Evolutionary conservation across 73 alveolate species (phyloP), one percentile per base, ranked within the genome.

Genomic region (Paramecium caudatum): DNA sequence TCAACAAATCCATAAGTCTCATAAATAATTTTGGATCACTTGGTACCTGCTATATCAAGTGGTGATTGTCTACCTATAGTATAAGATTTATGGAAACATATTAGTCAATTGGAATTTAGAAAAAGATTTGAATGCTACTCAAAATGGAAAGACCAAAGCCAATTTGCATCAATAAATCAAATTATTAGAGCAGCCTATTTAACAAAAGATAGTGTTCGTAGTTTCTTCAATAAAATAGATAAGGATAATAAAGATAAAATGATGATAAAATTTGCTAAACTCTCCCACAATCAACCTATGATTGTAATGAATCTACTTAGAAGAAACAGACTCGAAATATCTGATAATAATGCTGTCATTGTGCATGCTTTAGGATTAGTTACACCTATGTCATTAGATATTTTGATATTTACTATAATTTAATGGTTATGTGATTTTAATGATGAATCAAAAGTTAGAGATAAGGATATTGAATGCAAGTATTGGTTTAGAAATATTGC

Each of bases 211-310:
- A 61, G 43, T 17, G 9, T 74, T 19, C 36, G 88, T 34, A 37
- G 45, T 16, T 37, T 74, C 30, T 74, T 74, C 19, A 69, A 74
- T 41, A 41, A 41, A 21, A 74, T 74, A 16, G 86, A 69, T 69
- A 69, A 69, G 25, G 86, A 74, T 39, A 74, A 74, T 23, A 74
- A 74, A 43, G 88, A 41, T 74, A 74, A 21, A 45, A 41, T 74
- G 88, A 74, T 41, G 88, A 16, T 74, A 2, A 74, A 74, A 43
- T 74, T 41, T 16, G 68, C 69, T 23, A 74, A 74, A 8, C 47
- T 30, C 5, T 27, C 69, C 2, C 88, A 74, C 34, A 37, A 43
- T 39, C n/a, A 74, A 74, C 69, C 88, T 7, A 27, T 74, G 45
- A 45, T 45, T 5, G 41, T 45, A 16, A 74, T 41, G 88, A 41